A percentile compares a stretch with the other conserved stretches of the same genome.
phyloP scores from a whole-genome alignment of 2,329 filamentous ascomycete species.

The Aspergillus fijiensis region DNA sequence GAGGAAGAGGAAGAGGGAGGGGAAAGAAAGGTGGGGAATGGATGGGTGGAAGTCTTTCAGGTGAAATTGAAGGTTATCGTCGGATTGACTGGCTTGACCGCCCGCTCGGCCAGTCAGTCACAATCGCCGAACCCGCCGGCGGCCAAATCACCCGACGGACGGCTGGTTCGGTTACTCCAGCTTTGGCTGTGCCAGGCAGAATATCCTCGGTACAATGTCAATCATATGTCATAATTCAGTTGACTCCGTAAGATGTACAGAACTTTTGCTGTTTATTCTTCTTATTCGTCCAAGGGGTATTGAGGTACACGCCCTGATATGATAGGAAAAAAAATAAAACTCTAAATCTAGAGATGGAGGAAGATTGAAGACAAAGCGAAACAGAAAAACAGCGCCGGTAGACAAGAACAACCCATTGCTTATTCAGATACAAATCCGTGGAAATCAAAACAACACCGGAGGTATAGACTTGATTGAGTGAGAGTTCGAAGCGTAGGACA shows the following conservation, averaged over 20 bases:
- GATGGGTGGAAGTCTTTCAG: constrained; percentile 12
- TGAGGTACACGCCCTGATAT: background rate
- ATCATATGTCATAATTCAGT: background rate
- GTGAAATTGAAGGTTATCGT: constrained; percentile 4
- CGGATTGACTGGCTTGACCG: background rate
- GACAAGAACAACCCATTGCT: constrained; percentile 27
- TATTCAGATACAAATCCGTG: constrained; percentile 19
- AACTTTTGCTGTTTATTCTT: constrained; percentile 11
- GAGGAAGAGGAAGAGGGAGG: background rate
- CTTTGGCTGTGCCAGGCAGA: background rate
- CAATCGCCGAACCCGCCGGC: background rate
- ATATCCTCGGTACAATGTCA: background rate
- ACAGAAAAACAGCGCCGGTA: constrained; percentile 32
- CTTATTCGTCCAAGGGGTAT: constrained; percentile 27
- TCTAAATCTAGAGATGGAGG: background rate
- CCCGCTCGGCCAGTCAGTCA: background rate
- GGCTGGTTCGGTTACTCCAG: constrained; percentile 1
- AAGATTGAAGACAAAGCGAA: constrained; percentile 16
- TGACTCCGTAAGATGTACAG: background rate
- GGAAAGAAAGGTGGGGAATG: constrained; percentile 6
- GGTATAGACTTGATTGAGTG: constrained; percentile 1
- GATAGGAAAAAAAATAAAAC: background rate
- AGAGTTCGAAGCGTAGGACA: constrained; percentile 9
- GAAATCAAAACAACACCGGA: constrained; percentile 28
- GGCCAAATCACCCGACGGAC: background rate